Conservation (phyloP, 176 grass and related monocot species). For the Aegilops sharonensis region DNA sequence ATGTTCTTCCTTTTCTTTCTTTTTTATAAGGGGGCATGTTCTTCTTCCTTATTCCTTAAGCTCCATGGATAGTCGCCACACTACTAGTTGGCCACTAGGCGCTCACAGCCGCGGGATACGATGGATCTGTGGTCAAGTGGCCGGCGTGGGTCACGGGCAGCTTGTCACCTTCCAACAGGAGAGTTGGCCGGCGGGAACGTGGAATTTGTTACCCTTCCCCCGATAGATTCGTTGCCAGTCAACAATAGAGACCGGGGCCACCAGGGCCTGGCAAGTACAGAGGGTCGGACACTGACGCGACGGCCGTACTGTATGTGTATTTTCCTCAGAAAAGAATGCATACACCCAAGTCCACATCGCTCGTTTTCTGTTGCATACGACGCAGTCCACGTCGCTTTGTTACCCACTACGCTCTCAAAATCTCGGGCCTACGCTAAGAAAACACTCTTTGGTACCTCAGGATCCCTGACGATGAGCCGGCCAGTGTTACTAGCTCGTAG, state of each 20-base stretch:
- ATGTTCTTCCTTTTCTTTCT: too few relatives aligned
- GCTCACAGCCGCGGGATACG: background rate
- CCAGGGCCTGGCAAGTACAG: background rate
- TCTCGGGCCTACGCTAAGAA: too few relatives aligned
- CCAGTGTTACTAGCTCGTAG: too few relatives aligned
- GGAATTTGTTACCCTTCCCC: background rate
- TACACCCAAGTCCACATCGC: background rate
- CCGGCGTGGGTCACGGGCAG: background rate
- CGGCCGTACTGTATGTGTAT: too few relatives aligned
- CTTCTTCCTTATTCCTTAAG: too few relatives aligned
- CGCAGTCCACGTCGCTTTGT: background rate
- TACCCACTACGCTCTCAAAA: too few relatives aligned
- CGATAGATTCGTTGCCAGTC: background rate
- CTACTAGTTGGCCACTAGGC: background rate
- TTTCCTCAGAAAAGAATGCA: background rate
- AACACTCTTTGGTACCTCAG: too few relatives aligned
- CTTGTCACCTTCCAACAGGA: background rate
- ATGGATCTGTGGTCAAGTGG: slow-evolving; percentile 1
- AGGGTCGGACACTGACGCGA: background rate
- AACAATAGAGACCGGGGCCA: background rate
- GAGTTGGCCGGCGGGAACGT: background rate
- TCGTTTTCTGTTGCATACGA: background rate
- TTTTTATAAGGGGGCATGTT: too few relatives aligned
- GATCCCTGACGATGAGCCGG: too few relatives aligned
- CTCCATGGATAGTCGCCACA: background rate